Evolutionary conservation across 768 basidiomycete species (phyloP).

Genomic region (Solioccasus polychromus): DNA sequence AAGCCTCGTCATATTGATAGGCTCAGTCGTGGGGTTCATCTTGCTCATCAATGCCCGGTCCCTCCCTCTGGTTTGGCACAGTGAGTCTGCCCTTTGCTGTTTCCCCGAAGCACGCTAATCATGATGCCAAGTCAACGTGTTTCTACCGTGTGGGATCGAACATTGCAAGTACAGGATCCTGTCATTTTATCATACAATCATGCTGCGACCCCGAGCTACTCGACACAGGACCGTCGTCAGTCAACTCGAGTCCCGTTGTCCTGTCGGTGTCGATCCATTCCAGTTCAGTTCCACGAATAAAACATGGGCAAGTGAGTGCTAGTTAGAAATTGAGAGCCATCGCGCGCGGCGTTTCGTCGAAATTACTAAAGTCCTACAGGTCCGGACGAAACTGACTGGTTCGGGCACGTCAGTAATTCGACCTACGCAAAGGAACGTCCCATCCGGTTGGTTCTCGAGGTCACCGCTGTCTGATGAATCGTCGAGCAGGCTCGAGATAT

Average conservation of each 20-base stretch:
- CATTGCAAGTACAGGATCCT: conserved; percentile 7
- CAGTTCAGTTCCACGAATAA: conserved; percentile 2
- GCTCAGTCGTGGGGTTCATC: conserved; percentile 5
- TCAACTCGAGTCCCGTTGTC: conserved; percentile 13
- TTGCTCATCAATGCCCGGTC: conserved; percentile 13
- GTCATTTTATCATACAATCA: conserved; percentile 6
- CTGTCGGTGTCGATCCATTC: conserved; percentile 17
- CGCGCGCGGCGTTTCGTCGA: background rate
- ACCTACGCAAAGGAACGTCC: conserved; percentile 68
- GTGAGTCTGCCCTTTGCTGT: conserved; percentile 4
- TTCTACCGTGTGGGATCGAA: conserved; percentile 12
- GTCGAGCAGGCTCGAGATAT: too few species aligned
- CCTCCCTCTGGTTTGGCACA: conserved; percentile 13
- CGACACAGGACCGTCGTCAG: conserved; percentile 11
- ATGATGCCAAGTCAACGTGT: conserved; percentile 3
- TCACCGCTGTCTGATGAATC: conserved; percentile 21
- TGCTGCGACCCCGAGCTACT: conserved; percentile 4
- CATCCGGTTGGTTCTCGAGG: too few species aligned
- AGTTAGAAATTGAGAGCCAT: background rate
- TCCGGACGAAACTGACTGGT: conserved; percentile 62
- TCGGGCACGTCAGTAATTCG: conserved; percentile 80
- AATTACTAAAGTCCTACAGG: conserved; percentile 39
- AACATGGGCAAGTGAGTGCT: conserved; percentile 17
- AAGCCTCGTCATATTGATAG: too few species aligned
- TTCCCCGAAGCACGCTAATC: background rate